Evolutionary conservation across 2,329 filamentous ascomycete genomes (phyloP).

Genomic region (Talaromyces sp.): DNA sequence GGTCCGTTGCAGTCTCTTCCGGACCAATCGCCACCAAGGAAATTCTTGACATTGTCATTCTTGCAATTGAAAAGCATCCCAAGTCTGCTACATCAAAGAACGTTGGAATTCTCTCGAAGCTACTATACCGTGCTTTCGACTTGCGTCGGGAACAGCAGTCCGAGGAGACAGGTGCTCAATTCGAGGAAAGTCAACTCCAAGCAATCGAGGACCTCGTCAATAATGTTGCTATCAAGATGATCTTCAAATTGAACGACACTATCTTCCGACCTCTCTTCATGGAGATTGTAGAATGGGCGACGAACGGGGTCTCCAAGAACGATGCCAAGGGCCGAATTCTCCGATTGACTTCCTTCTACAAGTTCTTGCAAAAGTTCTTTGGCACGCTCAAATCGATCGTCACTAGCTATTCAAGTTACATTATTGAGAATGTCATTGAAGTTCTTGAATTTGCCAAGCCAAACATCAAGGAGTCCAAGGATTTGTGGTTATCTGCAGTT

Average conservation of each 20-base stretch:
- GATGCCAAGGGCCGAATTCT: slow-evolving; percentile 59
- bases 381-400: slow-evolving; percentile 88
- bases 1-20: slow-evolving; percentile 61
- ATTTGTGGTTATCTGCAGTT: slow-evolving; percentile 69
- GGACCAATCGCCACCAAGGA: slow-evolving; percentile 67
- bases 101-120: slow-evolving; percentile 63
- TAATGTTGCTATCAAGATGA: slow-evolving; percentile 77
- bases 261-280: slow-evolving; percentile 90
- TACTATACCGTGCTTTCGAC: slow-evolving; percentile 56
- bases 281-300: slow-evolving; percentile 79
- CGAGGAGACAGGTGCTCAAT: slow-evolving; percentile 32
- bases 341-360: slow-evolving; percentile 74
- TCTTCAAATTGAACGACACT: slow-evolving; percentile 93
- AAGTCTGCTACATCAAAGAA: slow-evolving; percentile 80
- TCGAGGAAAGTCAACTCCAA: slow-evolving; percentile 51
- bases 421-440: slow-evolving; percentile 71
- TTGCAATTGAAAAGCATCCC: slow-evolving; percentile 71
- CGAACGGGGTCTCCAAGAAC: slow-evolving; percentile 59
- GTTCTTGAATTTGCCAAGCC: slow-evolving; percentile 52
- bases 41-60: slow-evolving; percentile 66
- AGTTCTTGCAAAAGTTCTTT: slow-evolving; percentile 78
- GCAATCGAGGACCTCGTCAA: slow-evolving; percentile 65
- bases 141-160: slow-evolving; percentile 43
- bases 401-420: slow-evolving; percentile 83
- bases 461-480: slow-evolving; percentile 51